phyloP scores from a whole-genome alignment of 495 filamentous ascomycete species.

The Hypoxylon cercidicola region DNA sequence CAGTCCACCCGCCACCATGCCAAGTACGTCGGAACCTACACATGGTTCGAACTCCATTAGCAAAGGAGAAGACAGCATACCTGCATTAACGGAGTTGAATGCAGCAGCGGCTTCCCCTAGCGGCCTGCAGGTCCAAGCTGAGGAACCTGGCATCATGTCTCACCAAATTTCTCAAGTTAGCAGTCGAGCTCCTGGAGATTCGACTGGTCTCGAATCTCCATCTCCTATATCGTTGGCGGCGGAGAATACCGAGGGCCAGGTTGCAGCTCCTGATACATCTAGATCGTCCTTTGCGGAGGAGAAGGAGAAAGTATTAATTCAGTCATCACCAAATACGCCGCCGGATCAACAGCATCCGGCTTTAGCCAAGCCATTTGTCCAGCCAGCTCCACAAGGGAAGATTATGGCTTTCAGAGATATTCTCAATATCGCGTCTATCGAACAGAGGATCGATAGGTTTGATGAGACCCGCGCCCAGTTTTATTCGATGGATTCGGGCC shows the following conservation, averaged over 20 bases:
- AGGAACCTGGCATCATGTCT: conserved; percentile 37
- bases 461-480: conserved; percentile 76
- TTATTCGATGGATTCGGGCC: conserved; percentile 74
- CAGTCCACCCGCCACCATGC: conserved; percentile 15
- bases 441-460: conserved; percentile 75
- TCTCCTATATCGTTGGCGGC: conserved; percentile 50
- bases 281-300: conserved; percentile 56
- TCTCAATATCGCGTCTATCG: conserved; percentile 65
- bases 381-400: conserved; percentile 50
- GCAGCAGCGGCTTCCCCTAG: conserved; percentile 6
- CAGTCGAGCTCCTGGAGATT: conserved; percentile 43
- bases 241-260: conserved; percentile 1
- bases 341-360: conserved; percentile 55
- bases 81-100: conserved; percentile 1
- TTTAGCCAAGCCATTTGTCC: conserved; percentile 23
- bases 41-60: background rate
- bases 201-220: conserved; percentile 43
- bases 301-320: conserved; percentile 55
- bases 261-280: conserved; percentile 18
- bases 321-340: conserved; percentile 45
- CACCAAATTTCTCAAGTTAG: conserved; percentile 52
- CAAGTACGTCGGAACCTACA: conserved; percentile 13
- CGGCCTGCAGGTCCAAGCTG: conserved; percentile 21
- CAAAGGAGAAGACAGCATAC: background rate
- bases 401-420: conserved; percentile 76